These are phyloP conservation scores for Cladosporium sphaerospermum DNA, from an alignment of 2,329 filamentous ascomycete species.

Conservation along the genomic window DNA sequence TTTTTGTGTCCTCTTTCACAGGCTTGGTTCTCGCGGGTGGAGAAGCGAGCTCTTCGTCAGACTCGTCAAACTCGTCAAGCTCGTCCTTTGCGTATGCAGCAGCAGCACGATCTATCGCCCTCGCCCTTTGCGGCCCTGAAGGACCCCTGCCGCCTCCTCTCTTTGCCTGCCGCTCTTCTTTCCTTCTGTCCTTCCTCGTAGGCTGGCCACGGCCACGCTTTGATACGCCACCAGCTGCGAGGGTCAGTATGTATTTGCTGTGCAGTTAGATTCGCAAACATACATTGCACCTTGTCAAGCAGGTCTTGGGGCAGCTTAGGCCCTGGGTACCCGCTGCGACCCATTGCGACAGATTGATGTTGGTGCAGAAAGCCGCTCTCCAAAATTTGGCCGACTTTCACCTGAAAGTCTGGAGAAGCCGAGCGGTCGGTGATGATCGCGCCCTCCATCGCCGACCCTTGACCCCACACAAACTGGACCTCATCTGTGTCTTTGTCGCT, in stretches of 20 bases:
- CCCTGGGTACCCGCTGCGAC: slow-evolving; percentile 21
- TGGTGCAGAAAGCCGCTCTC: background rate
- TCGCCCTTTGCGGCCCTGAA: background rate
- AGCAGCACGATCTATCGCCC: slow-evolving; percentile 8
- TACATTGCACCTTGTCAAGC: slow-evolving; percentile 35
- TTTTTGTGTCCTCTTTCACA: slow-evolving; percentile 12
- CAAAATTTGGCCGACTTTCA: background rate
- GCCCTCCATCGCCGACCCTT: background rate
- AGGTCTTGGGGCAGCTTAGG: slow-evolving; percentile 43
- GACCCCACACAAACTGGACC: slow-evolving; percentile 7
- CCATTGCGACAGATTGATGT: slow-evolving; percentile 17
- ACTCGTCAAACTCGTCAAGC: slow-evolving; percentile 30
- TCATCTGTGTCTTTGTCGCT: background rate
- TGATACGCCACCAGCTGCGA: slow-evolving; percentile 15
- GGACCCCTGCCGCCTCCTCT: slow-evolving; percentile 35
- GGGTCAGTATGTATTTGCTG: background rate
- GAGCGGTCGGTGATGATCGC: background rate
- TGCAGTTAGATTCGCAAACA: background rate
- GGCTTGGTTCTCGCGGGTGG: background rate
- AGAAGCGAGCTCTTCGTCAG: slow-evolving; percentile 17
- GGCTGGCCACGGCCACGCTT: slow-evolving; percentile 18
- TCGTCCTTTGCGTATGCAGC: slow-evolving; percentile 15
- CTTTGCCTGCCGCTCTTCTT: slow-evolving; percentile 57
- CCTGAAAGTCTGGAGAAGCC: background rate
- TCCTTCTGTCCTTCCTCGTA: slow-evolving; percentile 46